Evolutionary conservation across 495 filamentous ascomycete species (phyloP), one percentile per base, ranked within the genome.

Genomic region (Lophium mytilinum): DNA sequence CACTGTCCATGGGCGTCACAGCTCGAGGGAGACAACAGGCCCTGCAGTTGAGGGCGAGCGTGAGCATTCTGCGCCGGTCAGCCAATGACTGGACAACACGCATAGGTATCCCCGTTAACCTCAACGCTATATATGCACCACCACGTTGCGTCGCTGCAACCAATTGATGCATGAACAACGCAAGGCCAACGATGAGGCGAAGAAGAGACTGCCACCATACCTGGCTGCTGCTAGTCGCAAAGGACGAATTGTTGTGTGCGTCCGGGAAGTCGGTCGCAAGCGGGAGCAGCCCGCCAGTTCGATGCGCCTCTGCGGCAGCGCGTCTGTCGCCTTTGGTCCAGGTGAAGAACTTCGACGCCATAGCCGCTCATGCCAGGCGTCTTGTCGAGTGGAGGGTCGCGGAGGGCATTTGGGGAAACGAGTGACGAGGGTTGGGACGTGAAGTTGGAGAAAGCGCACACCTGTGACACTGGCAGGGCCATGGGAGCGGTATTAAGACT

Each of bases 261-360:
- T 61, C 62, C 4, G 53, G 54, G 49, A 65, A 55, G 51, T 51
- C 49, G 9, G 54, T 61, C 18, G 55, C 62, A 10, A 65, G 58
- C 6, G 58, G 43, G n/a, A 65, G 40, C 6, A 60, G 50, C 4
- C 61, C 61, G 19, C 62, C 57, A 5, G 61, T 51, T 10, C 63
- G 59, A 54, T 65, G 48, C 30, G 58, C 53, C 11, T 47, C 30
- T 35, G 61, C 66, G 24, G 24, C 51, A 34, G 61, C 60, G 19
- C 63, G 56, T 12, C 65, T 57, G 49, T 69, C 67, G 24, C 67
- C 67, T 49, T 71, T 71, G 24, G 69, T 67, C 69, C 69, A 72
- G 42, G 69, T 69, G 40, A 70, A 69, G 59, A 70, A 66, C 46
- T 68, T 70, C 14, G 53, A 65, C 5, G 67, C 63, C 69, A 71